Evolutionary conservation across 1,139 yeast genomes (phyloP).

Genomic region (Insectozyma bohioensis): DNA sequence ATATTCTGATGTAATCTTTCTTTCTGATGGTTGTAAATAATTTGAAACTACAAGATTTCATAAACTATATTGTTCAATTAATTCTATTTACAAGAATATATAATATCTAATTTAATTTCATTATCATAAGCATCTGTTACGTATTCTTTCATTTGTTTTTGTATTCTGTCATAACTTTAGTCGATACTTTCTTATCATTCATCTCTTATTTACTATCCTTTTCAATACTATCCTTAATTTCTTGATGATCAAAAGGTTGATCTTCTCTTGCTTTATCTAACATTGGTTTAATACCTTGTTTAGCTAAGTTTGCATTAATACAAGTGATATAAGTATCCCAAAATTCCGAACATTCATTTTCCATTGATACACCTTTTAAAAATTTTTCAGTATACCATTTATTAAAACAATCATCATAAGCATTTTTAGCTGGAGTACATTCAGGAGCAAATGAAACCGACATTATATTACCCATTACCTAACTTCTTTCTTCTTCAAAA

Average conservation of each 20-base stretch:
- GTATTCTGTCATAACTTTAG: neutral
- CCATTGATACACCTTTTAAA: conserved; percentile 64
- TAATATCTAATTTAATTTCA: neutral
- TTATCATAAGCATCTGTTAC: neutral
- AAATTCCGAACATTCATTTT: conserved; percentile 86
- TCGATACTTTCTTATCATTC: neutral
- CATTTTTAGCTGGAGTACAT: conserved; percentile 81
- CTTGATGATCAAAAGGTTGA: conserved; percentile 65
- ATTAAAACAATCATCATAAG: conserved; percentile 91
- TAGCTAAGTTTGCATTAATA: conserved; percentile 71
- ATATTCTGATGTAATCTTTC: no score
- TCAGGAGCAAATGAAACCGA: conserved; percentile 96
- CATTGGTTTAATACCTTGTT: conserved; percentile 77
- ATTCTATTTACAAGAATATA: conserved; percentile 4
- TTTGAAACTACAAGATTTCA: no score
- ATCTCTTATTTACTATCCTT: conserved; percentile 11
- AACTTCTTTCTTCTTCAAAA: neutral
- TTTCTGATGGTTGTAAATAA: no score
- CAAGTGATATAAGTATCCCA: conserved; percentile 89
- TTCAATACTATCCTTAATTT: conserved; percentile 26
- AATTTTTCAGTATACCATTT: conserved; percentile 94
- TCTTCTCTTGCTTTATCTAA: conserved; percentile 89
- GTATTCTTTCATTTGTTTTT: neutral
- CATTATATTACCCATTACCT: conserved; percentile 73
- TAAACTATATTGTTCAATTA: no score